Evolutionary conservation across 371 early-diverging fungal genomes (phyloP), one percentile per base, ranked within the genome.

Genomic region (Apophysomyces elegans): DNA sequence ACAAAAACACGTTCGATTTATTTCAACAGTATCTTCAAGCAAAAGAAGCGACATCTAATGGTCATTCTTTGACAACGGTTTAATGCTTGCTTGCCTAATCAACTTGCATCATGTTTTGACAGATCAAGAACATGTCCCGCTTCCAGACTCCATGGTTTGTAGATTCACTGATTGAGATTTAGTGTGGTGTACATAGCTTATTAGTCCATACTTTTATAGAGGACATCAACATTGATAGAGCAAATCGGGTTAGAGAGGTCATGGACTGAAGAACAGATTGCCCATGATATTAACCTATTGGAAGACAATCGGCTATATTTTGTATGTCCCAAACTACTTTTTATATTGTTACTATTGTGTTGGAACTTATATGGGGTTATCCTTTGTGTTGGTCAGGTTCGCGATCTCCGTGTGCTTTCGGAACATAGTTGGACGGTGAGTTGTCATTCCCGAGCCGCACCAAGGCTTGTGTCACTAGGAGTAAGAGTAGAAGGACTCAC

Each of bases 351-450:
- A 59, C n/a, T 39, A 5, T 7, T 11, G 45, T 21, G 4, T 7
- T n/a, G 21, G 9, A 5, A 50, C 4, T 18, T 2, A 39, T 11
- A 14, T 2, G 11, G 6, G 54, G 9, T 26, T n/a, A 0, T 21
- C 5, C 35, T 62, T 43, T 44, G 8, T 44, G 37, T 65, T 13
- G 37, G 8, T 43, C 70, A 84, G 84, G 72, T 84, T 36, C 80
- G 78, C 21, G 89, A 89, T 61, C 70, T 89, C 26, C 84, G 87
- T 32, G 77, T 80, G 35, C 71, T 89, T 44, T 89, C 89, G 6
- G 71, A 77, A 14, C 74, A 83, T 46, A 89, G 89, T 65, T 89
- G 89, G 89, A 80, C 80, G 72, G 86, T 87, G 81, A 76, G 61
- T 11, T 35, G 11, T 26, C 11, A 46, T 13, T 44, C 12, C 8